These are phyloP conservation scores for Macaranga tanarius DNA, from an alignment of 441 rosid genomes.

Conservation along the genomic window DNA sequence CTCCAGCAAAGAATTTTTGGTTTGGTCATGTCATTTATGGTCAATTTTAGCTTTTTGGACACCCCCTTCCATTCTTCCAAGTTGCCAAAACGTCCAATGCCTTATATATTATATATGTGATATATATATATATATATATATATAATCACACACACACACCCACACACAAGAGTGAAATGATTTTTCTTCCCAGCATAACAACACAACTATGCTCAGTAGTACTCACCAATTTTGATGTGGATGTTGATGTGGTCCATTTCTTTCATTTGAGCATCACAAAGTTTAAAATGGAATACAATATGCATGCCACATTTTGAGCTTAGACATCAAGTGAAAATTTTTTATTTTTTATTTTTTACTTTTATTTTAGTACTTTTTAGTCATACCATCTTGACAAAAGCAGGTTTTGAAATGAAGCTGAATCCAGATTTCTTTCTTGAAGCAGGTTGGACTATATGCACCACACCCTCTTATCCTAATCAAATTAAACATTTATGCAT, in stretches of 20 bases:
- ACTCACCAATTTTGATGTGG: neutral
- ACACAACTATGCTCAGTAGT: slow-evolving; percentile 14
- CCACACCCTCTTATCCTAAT: neutral
- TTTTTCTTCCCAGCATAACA: slow-evolving; percentile 15
- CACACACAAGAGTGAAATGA: slow-evolving; percentile 13
- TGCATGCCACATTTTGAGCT: slow-evolving; percentile 12
- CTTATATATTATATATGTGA: too few species aligned
- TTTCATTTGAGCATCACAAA: slow-evolving; percentile 16
- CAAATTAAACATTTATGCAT: slow-evolving; percentile 10
- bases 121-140: neutral
- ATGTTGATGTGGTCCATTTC: slow-evolving; percentile 11
- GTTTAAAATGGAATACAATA: neutral
- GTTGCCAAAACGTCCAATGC: slow-evolving; percentile 3
- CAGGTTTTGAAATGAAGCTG: neutral
- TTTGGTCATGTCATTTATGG: neutral
- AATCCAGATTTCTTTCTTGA: neutral
- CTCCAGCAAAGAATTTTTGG: neutral
- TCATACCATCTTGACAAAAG: slow-evolving; percentile 4
- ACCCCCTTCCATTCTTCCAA: slow-evolving; percentile 7
- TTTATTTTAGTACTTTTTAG: neutral
- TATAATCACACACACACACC: too few species aligned
- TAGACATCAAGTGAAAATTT: neutral
- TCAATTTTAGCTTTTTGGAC: slow-evolving; percentile 10
- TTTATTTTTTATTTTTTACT: too few species aligned
- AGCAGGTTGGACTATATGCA: slow-evolving; percentile 12